Base-by-base conservation (phyloP, 2,329 filamentous ascomycete species). In the Fulvia fulva region DNA sequence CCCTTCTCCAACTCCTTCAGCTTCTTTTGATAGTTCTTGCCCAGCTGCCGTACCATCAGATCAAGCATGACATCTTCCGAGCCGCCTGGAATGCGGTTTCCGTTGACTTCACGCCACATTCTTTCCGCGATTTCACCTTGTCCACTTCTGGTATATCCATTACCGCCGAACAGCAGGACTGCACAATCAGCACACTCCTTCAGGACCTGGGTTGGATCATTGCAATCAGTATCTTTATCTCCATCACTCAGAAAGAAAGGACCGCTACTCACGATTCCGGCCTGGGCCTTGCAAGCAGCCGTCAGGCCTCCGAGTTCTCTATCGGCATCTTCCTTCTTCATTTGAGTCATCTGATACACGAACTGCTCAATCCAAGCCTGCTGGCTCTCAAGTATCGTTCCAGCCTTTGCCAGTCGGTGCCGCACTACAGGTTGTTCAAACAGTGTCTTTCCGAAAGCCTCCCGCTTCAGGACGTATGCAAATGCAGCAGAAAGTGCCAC, bases 341-440 rank as follows among this genome's bases (percentile, higher is more conserved):
- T 71, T 59, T 85, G 78, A 1, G 80, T 82, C 78, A 90, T 82
- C 73, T 86, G 83, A 69, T 87, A 90, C 16, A 85, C 80, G 59
- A 89, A 87, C 60, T 85, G 81, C 72, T 90, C 87, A 3, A 90
- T 78, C 87, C 87, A 91, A 2, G 88, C 85, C 77, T 81, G 87
- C 71, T 88, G 83, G 1, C 81, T 83, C 71, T 91, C 88, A 4
- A 91, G 76, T 65, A 86, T 75, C 0, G 85, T 85, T 1, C 86
- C 88, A 3, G 82, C 83, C 68, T 88, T 89, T 11, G 88, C 87
- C 6, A 91, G 75, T n/a, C 87, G 78, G 70, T 90, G 86, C 25
- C 88, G 77, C 30, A 91, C 87, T 0, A 91, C 88, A 0, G 87
- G 85, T 71, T 91, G 88, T 16, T 90, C 86, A 74, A 91, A 84